Percentiles rank a stretch among this genome's conserved stretches.
Conservation (phyloP, 2,329 filamentous ascomycete genomes). For the Colletotrichum magnum region DNA sequence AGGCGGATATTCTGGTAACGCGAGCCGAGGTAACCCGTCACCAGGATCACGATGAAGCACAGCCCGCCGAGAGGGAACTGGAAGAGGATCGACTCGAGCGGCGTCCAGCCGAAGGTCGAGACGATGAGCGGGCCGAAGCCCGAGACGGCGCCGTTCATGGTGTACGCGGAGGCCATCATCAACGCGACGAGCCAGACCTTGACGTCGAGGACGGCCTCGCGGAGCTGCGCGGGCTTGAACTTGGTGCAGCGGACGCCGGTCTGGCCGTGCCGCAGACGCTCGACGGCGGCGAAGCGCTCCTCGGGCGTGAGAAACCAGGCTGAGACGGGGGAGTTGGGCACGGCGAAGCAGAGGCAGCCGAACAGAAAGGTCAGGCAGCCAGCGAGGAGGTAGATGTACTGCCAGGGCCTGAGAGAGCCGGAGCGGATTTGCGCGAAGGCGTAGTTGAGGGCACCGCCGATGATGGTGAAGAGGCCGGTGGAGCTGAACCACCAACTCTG, state of each 20-base stretch:
- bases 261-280: slow-evolving; percentile 73
- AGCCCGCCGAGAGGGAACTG: slow-evolving; percentile 82
- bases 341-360: slow-evolving; percentile 73
- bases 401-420: slow-evolving; percentile 72
- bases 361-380: slow-evolving; percentile 75
- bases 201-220: slow-evolving; percentile 69
- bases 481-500: slow-evolving; percentile 78
- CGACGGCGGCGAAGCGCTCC: slow-evolving; percentile 75
- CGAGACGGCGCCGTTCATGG: slow-evolving; percentile 78
- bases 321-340: slow-evolving; percentile 75
- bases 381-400: slow-evolving; percentile 79
- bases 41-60: slow-evolving; percentile 76
- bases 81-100: slow-evolving; percentile 76
- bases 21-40: slow-evolving; percentile 75
- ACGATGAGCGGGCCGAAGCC: slow-evolving; percentile 82
- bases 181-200: slow-evolving; percentile 76
- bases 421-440: slow-evolving; percentile 74
- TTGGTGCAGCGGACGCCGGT: slow-evolving; percentile 73
- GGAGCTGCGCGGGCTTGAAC: slow-evolving; percentile 72
- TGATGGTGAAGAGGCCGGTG: slow-evolving; percentile 72
- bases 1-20: slow-evolving; percentile 75
- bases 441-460: slow-evolving; percentile 76
- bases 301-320: slow-evolving; percentile 78
- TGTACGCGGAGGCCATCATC: slow-evolving; percentile 80
- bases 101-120: slow-evolving; percentile 76